A percentile compares a stretch with the other conserved stretches of the same genome.
phyloP scores from a whole-genome alignment of 2,329 filamentous ascomycete genomes.

The Pseudogymnoascus sp. region DNA sequence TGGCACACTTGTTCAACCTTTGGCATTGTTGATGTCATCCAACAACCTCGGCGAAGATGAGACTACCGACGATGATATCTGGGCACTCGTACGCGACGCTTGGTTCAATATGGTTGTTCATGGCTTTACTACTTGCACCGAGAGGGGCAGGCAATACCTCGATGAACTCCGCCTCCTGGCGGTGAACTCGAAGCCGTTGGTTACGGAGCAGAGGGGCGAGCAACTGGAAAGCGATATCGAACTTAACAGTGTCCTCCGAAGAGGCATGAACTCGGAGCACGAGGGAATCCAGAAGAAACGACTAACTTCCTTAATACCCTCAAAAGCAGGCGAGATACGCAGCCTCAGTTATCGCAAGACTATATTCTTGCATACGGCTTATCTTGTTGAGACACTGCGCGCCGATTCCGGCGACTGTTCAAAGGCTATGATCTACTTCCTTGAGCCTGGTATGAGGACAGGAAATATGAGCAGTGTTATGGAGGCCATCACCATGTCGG shows the following conservation, averaged over 20 bases:
- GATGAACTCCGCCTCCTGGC: slow-evolving; percentile 78
- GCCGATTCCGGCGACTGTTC: slow-evolving; percentile 85
- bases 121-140: slow-evolving; percentile 71
- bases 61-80: slow-evolving; percentile 58
- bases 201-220: slow-evolving; percentile 81
- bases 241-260: slow-evolving; percentile 83
- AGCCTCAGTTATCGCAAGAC: slow-evolving; percentile 80
- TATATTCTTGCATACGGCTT: slow-evolving; percentile 85
- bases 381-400: slow-evolving; percentile 81
- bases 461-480: slow-evolving; percentile 56
- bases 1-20: slow-evolving; percentile 72
- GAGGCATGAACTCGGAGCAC: slow-evolving; percentile 74
- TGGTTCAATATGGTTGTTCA: slow-evolving; percentile 99
- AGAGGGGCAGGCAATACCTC: slow-evolving; percentile 62
- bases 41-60: slow-evolving; percentile 45
- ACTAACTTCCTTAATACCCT: slow-evolving; percentile 65
- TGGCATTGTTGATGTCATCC: slow-evolving; percentile 74
- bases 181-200: slow-evolving; percentile 75
- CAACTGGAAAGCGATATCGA: slow-evolving; percentile 95
- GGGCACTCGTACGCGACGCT: slow-evolving; percentile 69
- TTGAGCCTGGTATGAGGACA: slow-evolving; percentile 76
- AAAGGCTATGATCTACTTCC: slow-evolving; percentile 81
- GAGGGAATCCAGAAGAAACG: slow-evolving; percentile 73
- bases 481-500: slow-evolving; percentile 56
- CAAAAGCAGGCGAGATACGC: slow-evolving; percentile 70